phyloP scores from a whole-genome alignment of 164 flowering plant species.

The Vitis riparia region DNA sequence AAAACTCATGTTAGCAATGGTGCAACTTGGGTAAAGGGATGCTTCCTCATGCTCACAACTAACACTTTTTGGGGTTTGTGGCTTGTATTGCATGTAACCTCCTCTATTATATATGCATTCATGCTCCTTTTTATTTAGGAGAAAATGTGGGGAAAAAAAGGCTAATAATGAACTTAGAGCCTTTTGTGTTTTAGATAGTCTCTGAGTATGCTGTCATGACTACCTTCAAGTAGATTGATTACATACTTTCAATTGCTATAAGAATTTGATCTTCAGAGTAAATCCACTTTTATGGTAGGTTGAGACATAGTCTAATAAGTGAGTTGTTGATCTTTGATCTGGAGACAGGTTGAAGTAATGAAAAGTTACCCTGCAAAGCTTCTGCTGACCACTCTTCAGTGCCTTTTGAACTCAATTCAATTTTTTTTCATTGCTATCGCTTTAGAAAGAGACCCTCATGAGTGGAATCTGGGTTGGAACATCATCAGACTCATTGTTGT shows the following conservation, averaged over 20 bases:
- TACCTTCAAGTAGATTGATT: no score
- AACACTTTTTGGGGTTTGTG: constrained; percentile 15
- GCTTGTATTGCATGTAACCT: constrained; percentile 3
- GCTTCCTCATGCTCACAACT: constrained; percentile 13
- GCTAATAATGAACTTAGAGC: no score
- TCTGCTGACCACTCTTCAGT: constrained; percentile 23
- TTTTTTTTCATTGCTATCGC: constrained; percentile 22
- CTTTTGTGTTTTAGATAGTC: no score
- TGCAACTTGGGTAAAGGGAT: constrained; percentile 5
- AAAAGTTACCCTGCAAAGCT: constrained; percentile 29
- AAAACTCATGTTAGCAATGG: neutral
- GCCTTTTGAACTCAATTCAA: constrained; percentile 24
- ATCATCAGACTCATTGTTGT: constrained; percentile 18
- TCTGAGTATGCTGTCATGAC: no score
- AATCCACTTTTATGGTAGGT: no score
- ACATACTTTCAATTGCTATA: no score
- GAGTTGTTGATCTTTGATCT: neutral
- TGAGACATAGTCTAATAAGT: neutral
- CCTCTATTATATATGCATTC: neutral
- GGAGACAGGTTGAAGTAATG: constrained; percentile 24
- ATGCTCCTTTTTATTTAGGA: neutral
- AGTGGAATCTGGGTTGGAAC: constrained; percentile 39
- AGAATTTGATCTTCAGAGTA: no score
- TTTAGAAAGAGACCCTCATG: constrained; percentile 21
- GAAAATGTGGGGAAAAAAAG: neutral